Evolutionary conservation across 495 filamentous ascomycete species (phyloP).

Genomic region (Talaromyces liani): DNA sequence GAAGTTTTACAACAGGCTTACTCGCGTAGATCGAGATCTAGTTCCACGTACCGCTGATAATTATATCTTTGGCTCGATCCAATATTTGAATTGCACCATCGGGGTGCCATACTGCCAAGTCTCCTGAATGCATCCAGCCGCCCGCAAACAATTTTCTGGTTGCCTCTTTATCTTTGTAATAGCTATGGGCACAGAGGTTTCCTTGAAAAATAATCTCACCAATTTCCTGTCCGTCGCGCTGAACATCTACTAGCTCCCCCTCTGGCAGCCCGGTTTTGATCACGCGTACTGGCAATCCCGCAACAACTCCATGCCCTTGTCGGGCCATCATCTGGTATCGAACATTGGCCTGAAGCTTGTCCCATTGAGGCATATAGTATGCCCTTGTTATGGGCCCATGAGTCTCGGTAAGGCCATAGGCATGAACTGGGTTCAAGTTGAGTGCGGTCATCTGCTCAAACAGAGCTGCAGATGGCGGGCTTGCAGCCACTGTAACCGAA

Average conservation of each 20-base stretch:
- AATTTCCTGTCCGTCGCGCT: slow-evolving; percentile 76
- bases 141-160: slow-evolving; percentile 83
- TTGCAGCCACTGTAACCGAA: slow-evolving; percentile 85
- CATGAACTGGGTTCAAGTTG: slow-evolving; percentile 86
- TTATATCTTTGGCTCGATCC: slow-evolving; percentile 94
- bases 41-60: slow-evolving; percentile 72
- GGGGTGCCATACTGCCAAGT: slow-evolving; percentile 84
- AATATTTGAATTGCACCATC: slow-evolving; percentile 88
- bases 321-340: slow-evolving; percentile 81
- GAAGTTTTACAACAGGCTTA: not conserved
- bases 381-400: slow-evolving; percentile 95
- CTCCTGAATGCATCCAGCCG: slow-evolving; percentile 80
- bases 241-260: slow-evolving; percentile 65
- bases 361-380: slow-evolving; percentile 82
- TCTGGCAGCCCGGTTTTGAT: slow-evolving; percentile 69
- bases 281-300: slow-evolving; percentile 70
- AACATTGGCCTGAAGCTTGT: slow-evolving; percentile 56
- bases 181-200: slow-evolving; percentile 87
- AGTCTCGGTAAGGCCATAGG: slow-evolving; percentile 91
- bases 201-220: slow-evolving; percentile 87
- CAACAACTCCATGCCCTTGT: slow-evolving; percentile 86
- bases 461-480: slow-evolving; percentile 80
- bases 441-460: slow-evolving; percentile 86
- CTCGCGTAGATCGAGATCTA: not conserved
- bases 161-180: slow-evolving; percentile 83